Conservation (phyloP, 1,284 basidiomycete genomes). For the Vanrija pseudolonga region DNA sequence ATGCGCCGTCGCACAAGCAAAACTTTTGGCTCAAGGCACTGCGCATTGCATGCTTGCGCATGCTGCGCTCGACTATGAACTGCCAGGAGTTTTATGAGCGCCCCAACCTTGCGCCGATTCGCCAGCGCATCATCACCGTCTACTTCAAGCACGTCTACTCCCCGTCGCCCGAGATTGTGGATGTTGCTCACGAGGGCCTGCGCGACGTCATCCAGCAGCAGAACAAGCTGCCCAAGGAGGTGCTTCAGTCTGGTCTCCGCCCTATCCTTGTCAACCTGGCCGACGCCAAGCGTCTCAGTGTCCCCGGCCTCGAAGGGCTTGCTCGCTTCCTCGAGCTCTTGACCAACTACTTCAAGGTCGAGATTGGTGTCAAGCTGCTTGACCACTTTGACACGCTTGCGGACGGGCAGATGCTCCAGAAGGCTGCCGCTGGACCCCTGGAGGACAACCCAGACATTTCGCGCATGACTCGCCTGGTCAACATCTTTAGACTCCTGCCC, state of each 20-base stretch:
- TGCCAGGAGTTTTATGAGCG: slow-evolving; percentile 86
- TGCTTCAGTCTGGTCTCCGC: slow-evolving; percentile 89
- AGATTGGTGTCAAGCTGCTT: slow-evolving; percentile 95
- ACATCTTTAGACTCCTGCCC: slow-evolving; percentile 94
- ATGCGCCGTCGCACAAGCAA: slow-evolving; percentile 72
- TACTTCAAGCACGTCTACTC: slow-evolving; percentile 99
- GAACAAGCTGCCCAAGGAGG: slow-evolving; percentile 88
- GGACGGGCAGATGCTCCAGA: slow-evolving; percentile 69
- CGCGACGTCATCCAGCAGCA: slow-evolving; percentile 85
- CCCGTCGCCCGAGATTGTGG: slow-evolving; percentile 85
- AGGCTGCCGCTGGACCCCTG: slow-evolving; percentile 71
- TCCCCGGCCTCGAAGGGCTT: slow-evolving; percentile 91
- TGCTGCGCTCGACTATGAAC: slow-evolving; percentile 91
- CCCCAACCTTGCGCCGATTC: slow-evolving; percentile 63
- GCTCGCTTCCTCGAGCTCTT: slow-evolving; percentile 91
- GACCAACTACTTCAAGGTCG: slow-evolving; percentile 99
- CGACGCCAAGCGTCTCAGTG: slow-evolving; percentile 89
- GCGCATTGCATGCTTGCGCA: slow-evolving; percentile 89
- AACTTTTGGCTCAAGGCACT: slow-evolving; percentile 81
- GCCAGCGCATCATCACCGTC: slow-evolving; percentile 86
- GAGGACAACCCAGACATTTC: slow-evolving; percentile 87
- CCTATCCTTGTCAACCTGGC: slow-evolving; percentile 98
- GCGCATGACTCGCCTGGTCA: slow-evolving; percentile 88
- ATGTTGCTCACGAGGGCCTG: slow-evolving; percentile 91
- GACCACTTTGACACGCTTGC: slow-evolving; percentile 92